phyloP scores from a whole-genome alignment of 1,284 basidiomycete species.

The Cystobasidiaceae sp. region DNA sequence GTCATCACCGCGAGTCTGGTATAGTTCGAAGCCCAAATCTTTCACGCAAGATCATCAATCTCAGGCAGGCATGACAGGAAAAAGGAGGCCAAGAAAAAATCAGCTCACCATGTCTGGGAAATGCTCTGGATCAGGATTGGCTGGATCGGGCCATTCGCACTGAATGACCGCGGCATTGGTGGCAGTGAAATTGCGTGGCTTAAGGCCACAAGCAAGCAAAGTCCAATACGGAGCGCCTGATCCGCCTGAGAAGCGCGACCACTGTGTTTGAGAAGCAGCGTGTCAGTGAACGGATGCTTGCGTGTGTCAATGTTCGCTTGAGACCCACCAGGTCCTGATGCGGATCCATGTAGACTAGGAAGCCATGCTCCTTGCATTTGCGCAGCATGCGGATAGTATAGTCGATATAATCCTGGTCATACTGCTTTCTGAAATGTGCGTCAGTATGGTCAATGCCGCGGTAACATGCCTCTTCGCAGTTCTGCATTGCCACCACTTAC shows the following conservation, averaged over 20 bases:
- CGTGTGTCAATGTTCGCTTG: not conserved
- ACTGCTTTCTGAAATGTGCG: slow-evolving; percentile 61
- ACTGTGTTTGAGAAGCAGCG: slow-evolving; percentile 53
- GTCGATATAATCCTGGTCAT: slow-evolving; percentile 87
- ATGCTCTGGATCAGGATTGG: slow-evolving; percentile 60
- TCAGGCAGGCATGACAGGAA: not conserved
- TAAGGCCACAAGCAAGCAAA: slow-evolving; percentile 80
- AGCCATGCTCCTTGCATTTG: slow-evolving; percentile 92
- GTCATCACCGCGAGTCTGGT: slow-evolving; percentile 81
- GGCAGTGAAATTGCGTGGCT: slow-evolving; percentile 74
- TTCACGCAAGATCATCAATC: not conserved
- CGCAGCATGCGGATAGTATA: slow-evolving; percentile 79
- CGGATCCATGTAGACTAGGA: slow-evolving; percentile 85
- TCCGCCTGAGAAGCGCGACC: slow-evolving; percentile 94
- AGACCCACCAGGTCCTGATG: slow-evolving; percentile 85
- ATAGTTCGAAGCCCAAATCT: slow-evolving; percentile 92
- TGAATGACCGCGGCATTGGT: slow-evolving; percentile 84
- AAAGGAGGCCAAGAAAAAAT: not conserved
- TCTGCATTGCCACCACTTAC: slow-evolving; percentile 53
- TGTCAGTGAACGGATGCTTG: not conserved
- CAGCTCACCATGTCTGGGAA: slow-evolving; percentile 69
- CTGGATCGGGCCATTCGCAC: slow-evolving; percentile 70
- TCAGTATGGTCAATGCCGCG: not conserved
- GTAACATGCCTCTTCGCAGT: not conserved
- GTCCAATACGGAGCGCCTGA: slow-evolving; percentile 97